Base-by-base conservation (phyloP, 495 filamentous ascomycete genomes). In the Durotheca rogersii region DNA sequence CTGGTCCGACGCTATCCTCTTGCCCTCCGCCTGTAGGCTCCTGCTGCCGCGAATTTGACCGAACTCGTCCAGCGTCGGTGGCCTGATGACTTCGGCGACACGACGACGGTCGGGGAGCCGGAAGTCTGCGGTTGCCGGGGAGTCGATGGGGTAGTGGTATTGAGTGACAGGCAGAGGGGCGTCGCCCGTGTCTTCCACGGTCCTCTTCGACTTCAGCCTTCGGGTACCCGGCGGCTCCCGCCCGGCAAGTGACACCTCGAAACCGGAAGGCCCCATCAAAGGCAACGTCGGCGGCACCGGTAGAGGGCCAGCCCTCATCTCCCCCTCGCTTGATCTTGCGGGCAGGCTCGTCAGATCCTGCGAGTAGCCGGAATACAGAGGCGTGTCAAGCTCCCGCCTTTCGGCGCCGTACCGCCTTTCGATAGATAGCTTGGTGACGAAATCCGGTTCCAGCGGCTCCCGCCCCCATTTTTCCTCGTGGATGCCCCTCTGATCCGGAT, bases 381-480 rank as follows among this genome's bases (percentile, higher is more conserved):
- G n/a, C n/a, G 12, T 6, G 25, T 42, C n/a, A 11, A 43, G 15
- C 23, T 42, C 47, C 36, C 16, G 41, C 21, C 41, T 34, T 40
- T 39, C 44, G 14, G 37, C 18, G 0, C 20, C 16, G 0, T 0
- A 6, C 31, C 41, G 50, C 7, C 49, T 55, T 39, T 48, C 48
- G 36, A 65, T 47, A 10, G 59, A 53, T 16, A 54, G 20, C 27
- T 37, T 45, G 15, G 62, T 62, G 20, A 34, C 12, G 2, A 58
- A n/a, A 9, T 47, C 34, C 0, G 54, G 46, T 4, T 25, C 40
- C 18, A 62, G 11, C 0, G 41, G 52, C 3, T 11, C 6, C 14
- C 52, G 48, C 34, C 32, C 20, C 2, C 9, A 7, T 6, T 18
- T 1, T 2, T 10, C 4, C 32, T 65, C 62, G 10, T 43, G 21